Conservation (phyloP, 768 basidiomycete species). For the Rhizopogon rudus region DNA sequence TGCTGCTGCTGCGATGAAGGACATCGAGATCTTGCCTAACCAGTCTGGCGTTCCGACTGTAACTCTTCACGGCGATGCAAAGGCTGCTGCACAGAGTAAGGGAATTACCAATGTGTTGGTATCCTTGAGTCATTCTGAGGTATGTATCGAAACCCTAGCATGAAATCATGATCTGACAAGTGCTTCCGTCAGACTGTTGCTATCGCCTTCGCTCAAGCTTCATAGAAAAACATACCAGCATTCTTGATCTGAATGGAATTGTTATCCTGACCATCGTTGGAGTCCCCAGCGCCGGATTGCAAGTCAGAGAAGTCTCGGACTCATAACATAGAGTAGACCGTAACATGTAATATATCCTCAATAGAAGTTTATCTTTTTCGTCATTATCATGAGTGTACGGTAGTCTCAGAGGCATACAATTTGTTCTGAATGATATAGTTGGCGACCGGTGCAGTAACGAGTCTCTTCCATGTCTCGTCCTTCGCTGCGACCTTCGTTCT, state of each 20-base stretch:
- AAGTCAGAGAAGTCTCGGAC: too few species aligned
- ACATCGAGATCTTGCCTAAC: conserved; percentile 90
- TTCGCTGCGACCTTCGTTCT: conserved; percentile 28
- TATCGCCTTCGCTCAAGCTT: conserved; percentile 83
- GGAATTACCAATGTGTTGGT: conserved; percentile 73
- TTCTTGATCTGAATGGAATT: background rate
- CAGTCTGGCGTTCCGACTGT: conserved; percentile 77
- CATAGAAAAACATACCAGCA: conserved; percentile 13
- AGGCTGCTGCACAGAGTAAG: conserved; percentile 63
- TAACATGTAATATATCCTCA: conserved; percentile 7
- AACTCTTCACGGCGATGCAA: conserved; percentile 73
- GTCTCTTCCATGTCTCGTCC: conserved; percentile 36
- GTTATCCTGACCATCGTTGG: background rate
- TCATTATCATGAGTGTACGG: background rate
- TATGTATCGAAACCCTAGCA: conserved; percentile 32
- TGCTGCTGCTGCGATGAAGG: conserved; percentile 91
- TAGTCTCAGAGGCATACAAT: conserved; percentile 33
- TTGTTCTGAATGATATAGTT: conserved; percentile 45
- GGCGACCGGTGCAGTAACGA: conserved; percentile 43
- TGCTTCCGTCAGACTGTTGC: conserved; percentile 58
- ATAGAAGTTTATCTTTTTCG: conserved; percentile 6
- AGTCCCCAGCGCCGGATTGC: too few species aligned
- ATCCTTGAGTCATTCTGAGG: conserved; percentile 92
- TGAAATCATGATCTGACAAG: conserved; percentile 12
- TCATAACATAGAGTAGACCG: background rate